A percentile compares a stretch with the other conserved stretches of the same genome.
phyloP scores from a whole-genome alignment of 2,329 filamentous ascomycete species.

The Colletotrichum chrysophilum region DNA sequence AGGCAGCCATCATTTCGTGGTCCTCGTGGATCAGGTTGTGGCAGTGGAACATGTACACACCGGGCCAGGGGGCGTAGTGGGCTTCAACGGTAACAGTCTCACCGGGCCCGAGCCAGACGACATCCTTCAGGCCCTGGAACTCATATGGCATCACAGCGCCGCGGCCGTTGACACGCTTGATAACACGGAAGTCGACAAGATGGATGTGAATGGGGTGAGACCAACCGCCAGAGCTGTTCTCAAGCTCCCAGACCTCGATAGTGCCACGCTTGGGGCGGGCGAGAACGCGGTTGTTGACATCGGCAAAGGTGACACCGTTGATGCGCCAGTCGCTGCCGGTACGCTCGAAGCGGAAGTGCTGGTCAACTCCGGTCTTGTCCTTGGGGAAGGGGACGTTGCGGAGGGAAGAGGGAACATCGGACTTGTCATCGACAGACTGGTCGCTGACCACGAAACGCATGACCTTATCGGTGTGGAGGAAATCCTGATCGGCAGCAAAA shows the following conservation, averaged over 20 bases:
- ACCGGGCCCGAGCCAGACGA: conserved; percentile 52
- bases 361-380: conserved; percentile 15
- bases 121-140: conserved; percentile 54
- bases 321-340: conserved; percentile 39
- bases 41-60: conserved; percentile 51
- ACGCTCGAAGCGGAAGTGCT: conserved; percentile 22
- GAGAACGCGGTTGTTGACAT: conserved; percentile 46
- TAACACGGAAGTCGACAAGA: conserved; percentile 56
- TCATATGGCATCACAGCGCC: conserved; percentile 50
- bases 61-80: conserved; percentile 58
- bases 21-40: conserved; percentile 49
- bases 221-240: conserved; percentile 46
- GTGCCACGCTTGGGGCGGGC: conserved; percentile 44
- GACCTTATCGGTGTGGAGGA: conserved; percentile 47
- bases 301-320: conserved; percentile 46
- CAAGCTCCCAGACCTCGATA: conserved; percentile 46
- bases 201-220: conserved; percentile 59
- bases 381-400: conserved; percentile 19
- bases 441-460: conserved; percentile 48
- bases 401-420: conserved; percentile 24
- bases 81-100: conserved; percentile 52
- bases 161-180: conserved; percentile 45
- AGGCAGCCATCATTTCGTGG: conserved; percentile 49
- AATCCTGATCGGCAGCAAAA: conserved; percentile 46
- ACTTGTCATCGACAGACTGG: conserved; percentile 30